These are phyloP conservation scores for Fraxinus xanthoxyloides DNA, from an alignment of 305 asterid species.

Conservation along the genomic window DNA sequence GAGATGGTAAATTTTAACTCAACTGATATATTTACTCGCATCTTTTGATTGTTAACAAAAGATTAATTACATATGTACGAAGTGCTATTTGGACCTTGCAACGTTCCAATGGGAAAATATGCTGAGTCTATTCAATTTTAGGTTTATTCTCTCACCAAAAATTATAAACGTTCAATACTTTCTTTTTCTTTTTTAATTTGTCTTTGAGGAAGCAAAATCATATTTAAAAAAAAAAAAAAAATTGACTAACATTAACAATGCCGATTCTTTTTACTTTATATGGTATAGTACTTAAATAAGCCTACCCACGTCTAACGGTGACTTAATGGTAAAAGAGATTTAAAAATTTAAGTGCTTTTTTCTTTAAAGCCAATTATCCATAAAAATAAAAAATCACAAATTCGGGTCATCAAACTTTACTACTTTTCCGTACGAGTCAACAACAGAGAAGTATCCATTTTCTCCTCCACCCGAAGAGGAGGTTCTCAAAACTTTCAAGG, in stretches of 20 bases:
- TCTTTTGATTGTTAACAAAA: neutral
- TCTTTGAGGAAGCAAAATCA: neutral
- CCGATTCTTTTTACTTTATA: too few species aligned
- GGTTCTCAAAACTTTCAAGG: conserved; percentile 21
- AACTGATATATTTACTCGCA: neutral
- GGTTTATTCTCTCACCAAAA: neutral
- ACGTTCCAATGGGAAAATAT: neutral
- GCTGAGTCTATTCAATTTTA: neutral
- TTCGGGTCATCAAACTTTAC: conserved; percentile 4
- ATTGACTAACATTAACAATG: too few species aligned
- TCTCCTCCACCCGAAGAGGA: conserved; percentile 27
- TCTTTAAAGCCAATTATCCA: neutral
- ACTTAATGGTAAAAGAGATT: too few species aligned
- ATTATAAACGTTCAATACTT: neutral
- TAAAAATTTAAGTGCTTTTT: too few species aligned
- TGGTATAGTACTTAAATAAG: too few species aligned
- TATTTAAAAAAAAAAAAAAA: too few species aligned
- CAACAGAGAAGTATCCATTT: conserved; percentile 1
- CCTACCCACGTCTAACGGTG: too few species aligned
- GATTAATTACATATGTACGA: neutral
- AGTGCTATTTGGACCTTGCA: neutral
- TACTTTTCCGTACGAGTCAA: conserved; percentile 29
- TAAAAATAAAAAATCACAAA: too few species aligned
- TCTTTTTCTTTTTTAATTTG: too few species aligned
- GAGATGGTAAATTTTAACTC: too few species aligned